phyloP scores from a whole-genome alignment of 305 asterid genomes.

The Solanum hybrid region DNA sequence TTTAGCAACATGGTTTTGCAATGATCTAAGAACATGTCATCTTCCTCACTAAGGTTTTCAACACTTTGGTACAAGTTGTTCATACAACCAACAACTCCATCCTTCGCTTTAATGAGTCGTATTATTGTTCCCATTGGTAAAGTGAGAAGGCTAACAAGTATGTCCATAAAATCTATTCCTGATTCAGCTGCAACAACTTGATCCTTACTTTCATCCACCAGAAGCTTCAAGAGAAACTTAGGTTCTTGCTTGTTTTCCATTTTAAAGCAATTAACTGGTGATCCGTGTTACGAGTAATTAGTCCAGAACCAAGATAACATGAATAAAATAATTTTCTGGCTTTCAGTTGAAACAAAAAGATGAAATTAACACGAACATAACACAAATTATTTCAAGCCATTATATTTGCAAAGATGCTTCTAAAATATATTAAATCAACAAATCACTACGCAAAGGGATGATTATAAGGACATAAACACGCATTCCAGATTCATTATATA shows the following conservation, averaged over 20 bases:
- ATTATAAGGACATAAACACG: not conserved
- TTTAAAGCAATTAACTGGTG: not conserved
- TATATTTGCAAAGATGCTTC: not conserved
- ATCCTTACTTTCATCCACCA: constrained; percentile 3
- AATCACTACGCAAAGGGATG: not conserved
- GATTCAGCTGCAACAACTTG: constrained; percentile 3
- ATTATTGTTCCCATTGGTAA: constrained; percentile 1
- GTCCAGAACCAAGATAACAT: too few species aligned
- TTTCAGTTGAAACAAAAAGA: too few species aligned
- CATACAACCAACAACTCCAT: not conserved
- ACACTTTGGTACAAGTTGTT: not conserved
- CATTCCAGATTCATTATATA: not conserved
- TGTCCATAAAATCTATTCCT: constrained; percentile 3
- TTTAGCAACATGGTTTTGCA: constrained; percentile 1
- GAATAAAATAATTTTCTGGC: too few species aligned
- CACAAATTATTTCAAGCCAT: not conserved
- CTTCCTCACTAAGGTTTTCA: not conserved
- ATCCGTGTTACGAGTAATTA: not conserved
- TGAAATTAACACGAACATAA: not conserved
- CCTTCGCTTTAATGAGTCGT: not conserved
- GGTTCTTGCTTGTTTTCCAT: not conserved
- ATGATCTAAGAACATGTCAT: not conserved
- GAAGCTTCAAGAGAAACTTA: not conserved
- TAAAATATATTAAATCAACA: not conserved
- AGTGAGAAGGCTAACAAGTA: constrained; percentile 6